Base-by-base conservation (phyloP, 2,329 filamentous ascomycete species). In the Sodiomyces alkalinus region DNA sequence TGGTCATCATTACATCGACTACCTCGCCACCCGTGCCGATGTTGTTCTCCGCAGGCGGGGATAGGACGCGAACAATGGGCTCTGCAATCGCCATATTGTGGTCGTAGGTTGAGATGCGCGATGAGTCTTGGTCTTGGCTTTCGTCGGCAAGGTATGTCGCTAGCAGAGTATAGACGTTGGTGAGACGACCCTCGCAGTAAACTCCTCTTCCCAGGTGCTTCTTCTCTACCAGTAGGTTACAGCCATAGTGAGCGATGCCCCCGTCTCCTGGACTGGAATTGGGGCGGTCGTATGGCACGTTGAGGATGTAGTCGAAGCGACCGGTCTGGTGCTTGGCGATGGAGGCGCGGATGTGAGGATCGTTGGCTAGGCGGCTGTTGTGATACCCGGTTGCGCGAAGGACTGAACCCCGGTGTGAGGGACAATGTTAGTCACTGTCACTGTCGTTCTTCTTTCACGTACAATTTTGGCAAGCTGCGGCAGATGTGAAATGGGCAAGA, bases 261-360 rank as follows among this genome's bases (percentile, higher is more conserved):
- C 33, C 33, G 34, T 26, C 19, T 9, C 19, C 29, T n/a, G 18
- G 17, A 21, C n/a, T 17, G 9, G 7, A 15, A 22, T 19, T 12
- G 26, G 15, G 14, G 21, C 19, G 17, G 19, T 29, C 23, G 20
- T 22, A 14, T 25, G 53, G 48, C 35, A 56, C 48, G 15, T 54
- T 53, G 20, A 67, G 42, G 31, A 66, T 42, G 52, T 56, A 67
- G 40, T 66, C 58, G 41, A 61, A 68, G 45, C 63, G 51, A 54
- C 58, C 58, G 49, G 54, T 51, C 36, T 55, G 45, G 43, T 64
- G 60, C 36, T 49, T 55, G 28, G 47, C 41, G 27, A 60, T 46
- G 13, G 31, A 25, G 19, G 16, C 13, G 16, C 21, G 19, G 15
- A 34, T 21, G 10, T 12, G 3, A 13, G 14, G 16, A 23, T 30